Percentiles rank a stretch among this genome's conserved stretches.
Evolutionary conservation across 2,329 filamentous ascomycete genomes (phyloP).

Genomic region (Aspergillus glaucus): DNA sequence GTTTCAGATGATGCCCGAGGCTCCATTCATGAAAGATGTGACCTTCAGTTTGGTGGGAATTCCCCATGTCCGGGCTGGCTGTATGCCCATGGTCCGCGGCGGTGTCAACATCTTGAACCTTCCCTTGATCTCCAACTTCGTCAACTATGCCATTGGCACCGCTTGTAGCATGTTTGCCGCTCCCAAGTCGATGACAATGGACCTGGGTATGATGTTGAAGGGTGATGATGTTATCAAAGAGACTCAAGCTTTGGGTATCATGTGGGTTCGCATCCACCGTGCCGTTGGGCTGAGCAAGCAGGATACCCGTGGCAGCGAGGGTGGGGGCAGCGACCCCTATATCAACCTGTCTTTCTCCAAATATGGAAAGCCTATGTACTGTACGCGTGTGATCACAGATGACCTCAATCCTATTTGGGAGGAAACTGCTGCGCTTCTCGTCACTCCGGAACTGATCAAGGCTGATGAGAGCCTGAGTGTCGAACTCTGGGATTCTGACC

Average conservation of each 20-base stretch:
- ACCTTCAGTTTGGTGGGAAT: slow-evolving; percentile 93
- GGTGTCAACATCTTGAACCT: slow-evolving; percentile 89
- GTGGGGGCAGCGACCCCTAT: slow-evolving; percentile 89
- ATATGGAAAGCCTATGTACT: slow-evolving; percentile 96
- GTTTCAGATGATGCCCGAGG: slow-evolving; percentile 78
- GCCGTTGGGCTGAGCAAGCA: slow-evolving; percentile 86
- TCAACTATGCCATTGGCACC: slow-evolving; percentile 87
- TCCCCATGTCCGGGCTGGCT: slow-evolving; percentile 82
- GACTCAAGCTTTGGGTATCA: slow-evolving; percentile 74
- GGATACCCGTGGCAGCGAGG: slow-evolving; percentile 71
- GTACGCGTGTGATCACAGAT: slow-evolving; percentile 91
- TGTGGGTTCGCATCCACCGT: slow-evolving; percentile 88
- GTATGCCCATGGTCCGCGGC: slow-evolving; percentile 84
- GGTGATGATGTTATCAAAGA: slow-evolving; percentile 89
- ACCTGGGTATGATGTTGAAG: slow-evolving; percentile 82
- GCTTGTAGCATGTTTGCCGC: slow-evolving; percentile 88
- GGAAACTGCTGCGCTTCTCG: slow-evolving; percentile 76
- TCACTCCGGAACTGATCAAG: slow-evolving; percentile 85
- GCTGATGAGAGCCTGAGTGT: slow-evolving; percentile 88
- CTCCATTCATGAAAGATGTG: slow-evolving; percentile 84
- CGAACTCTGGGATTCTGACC: slow-evolving; percentile 93
- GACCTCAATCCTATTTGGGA: slow-evolving; percentile 90
- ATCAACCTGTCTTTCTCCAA: slow-evolving; percentile 94
- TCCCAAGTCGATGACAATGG: slow-evolving; percentile 87
- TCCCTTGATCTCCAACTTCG: slow-evolving; percentile 89